Conservation (phyloP, 1,284 basidiomycete genomes). For the Cyathus olla region DNA sequence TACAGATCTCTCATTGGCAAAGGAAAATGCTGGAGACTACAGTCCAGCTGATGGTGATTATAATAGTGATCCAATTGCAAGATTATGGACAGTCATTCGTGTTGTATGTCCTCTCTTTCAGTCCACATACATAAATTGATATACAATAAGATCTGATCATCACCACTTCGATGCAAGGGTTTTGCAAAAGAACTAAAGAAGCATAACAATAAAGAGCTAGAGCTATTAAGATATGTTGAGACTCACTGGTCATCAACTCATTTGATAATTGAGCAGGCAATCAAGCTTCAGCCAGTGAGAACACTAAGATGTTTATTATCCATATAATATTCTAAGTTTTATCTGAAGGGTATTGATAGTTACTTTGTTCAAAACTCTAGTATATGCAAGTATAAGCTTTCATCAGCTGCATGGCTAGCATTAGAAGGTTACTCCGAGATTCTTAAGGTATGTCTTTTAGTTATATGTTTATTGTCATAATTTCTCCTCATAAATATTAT, state of each 20-base stretch:
- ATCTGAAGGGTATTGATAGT: not conserved
- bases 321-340: no score
- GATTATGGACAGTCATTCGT: slow-evolving; percentile 19
- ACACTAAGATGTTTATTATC: no score
- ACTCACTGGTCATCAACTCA: slow-evolving; percentile 50
- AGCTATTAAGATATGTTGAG: slow-evolving; percentile 46
- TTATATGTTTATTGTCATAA: slow-evolving; percentile 4
- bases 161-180: slow-evolving; percentile 31
- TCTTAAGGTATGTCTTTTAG: slow-evolving; percentile 22
- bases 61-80: slow-evolving; percentile 15
- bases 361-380: not conserved
- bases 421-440: not conserved
- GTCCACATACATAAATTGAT: not conserved
- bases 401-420: slow-evolving; percentile 12
- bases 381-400: slow-evolving; percentile 19
- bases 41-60: slow-evolving; percentile 5
- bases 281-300: not conserved
- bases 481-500: slow-evolving; percentile 1
- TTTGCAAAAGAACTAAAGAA: slow-evolving; percentile 11
- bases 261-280: slow-evolving; percentile 42
- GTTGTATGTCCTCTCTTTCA: not conserved
- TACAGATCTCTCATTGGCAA: slow-evolving; percentile 16
- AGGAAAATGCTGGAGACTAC: slow-evolving; percentile 6
- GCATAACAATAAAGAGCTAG: slow-evolving; percentile 13
- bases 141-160: slow-evolving; percentile 30